Evolutionary conservation across 148 eudicot species (phyloP).

Genomic region (Selenicereus undatus): DNA sequence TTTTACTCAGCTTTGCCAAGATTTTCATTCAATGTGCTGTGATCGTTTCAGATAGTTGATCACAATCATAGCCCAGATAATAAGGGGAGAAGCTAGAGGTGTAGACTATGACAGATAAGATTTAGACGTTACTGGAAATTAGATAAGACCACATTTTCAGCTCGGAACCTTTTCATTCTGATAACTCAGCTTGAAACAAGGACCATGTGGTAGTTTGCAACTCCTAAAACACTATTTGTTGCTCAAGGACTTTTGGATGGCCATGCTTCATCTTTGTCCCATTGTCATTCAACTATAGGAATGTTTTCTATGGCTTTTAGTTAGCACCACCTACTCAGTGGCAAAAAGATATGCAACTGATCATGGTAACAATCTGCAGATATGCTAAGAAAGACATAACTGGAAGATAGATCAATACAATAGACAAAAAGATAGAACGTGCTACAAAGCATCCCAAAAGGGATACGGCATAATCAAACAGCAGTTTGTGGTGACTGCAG

Average conservation of each 20-base stretch:
- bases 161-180: background rate
- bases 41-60: too few relatives aligned
- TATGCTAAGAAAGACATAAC: too few relatives aligned
- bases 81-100: background rate
- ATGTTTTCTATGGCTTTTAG: background rate
- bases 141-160: background rate
- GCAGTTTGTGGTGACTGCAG: too few relatives aligned
- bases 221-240: constrained; percentile 12
- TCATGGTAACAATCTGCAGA: too few relatives aligned
- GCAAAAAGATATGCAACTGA: too few relatives aligned
- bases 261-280: too few relatives aligned
- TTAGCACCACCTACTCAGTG: background rate
- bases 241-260: background rate
- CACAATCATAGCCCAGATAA: background rate
- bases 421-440: too few relatives aligned
- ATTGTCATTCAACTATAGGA: background rate
- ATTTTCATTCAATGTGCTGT: background rate
- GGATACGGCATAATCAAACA: too few relatives aligned
- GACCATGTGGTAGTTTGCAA: background rate
- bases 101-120: background rate
- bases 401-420: too few relatives aligned
- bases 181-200: background rate
- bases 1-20: background rate
- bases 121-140: background rate
- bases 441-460: too few relatives aligned